Conservation (phyloP, 2,329 filamentous ascomycete species). For the Epichloe gansuensis region DNA sequence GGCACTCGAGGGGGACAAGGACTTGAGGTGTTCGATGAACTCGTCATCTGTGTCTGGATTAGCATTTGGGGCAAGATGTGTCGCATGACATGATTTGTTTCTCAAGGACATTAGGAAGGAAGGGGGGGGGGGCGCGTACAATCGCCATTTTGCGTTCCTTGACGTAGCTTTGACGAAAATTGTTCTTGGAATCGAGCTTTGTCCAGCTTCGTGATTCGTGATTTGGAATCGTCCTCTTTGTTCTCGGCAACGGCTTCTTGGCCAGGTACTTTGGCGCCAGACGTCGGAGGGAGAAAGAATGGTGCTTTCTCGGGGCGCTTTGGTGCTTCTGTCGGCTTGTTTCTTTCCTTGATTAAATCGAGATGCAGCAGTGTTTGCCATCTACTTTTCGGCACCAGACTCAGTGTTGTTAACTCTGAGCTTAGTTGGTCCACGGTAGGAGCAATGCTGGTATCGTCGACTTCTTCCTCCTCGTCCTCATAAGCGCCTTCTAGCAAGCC, state of each 20-base stretch:
- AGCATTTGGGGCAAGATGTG: constrained; percentile 6
- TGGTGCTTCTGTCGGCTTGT: constrained; percentile 84
- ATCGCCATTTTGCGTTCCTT: constrained; percentile 40
- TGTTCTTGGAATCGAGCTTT: constrained; percentile 41
- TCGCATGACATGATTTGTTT: not conserved
- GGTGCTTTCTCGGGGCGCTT: constrained; percentile 90
- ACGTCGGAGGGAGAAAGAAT: constrained; percentile 74
- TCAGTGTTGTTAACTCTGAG: constrained; percentile 73
- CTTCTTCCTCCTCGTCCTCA: constrained; percentile 39
- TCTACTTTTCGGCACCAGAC: constrained; percentile 73
- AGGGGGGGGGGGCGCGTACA: constrained; percentile 33
- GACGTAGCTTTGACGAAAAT: constrained; percentile 44
- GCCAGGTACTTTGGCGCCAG: constrained; percentile 28
- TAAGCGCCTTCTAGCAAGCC: constrained; percentile 67
- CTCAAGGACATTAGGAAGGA: too few species aligned
- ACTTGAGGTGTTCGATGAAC: constrained; percentile 68
- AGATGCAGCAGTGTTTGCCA: constrained; percentile 94
- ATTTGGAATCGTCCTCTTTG: constrained; percentile 35
- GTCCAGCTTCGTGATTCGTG: constrained; percentile 58
- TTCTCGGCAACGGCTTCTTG: constrained; percentile 19
- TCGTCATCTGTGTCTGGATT: constrained; percentile 34
- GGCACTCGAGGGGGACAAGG: constrained; percentile 68
- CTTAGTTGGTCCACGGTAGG: constrained; percentile 64
- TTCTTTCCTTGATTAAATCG: constrained; percentile 82
- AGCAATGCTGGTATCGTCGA: constrained; percentile 40